Conservation (phyloP, 805 yeast genomes). For the Tetrapisispora pingtungensis region DNA sequence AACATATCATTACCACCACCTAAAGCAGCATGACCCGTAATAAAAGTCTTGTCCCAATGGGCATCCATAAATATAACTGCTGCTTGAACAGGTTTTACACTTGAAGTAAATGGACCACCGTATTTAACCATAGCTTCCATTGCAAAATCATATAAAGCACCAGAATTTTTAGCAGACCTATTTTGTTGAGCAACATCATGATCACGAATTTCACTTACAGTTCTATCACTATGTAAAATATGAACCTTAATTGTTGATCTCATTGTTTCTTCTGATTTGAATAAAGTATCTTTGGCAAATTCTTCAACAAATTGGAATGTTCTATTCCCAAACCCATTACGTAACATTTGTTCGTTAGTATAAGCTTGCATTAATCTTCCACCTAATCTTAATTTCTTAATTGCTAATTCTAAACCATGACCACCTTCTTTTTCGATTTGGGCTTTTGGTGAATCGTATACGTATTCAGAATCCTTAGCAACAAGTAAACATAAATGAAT, state of each 20-base stretch:
- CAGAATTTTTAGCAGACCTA: slow-evolving; percentile 55
- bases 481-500: slow-evolving; percentile 67
- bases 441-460: slow-evolving; percentile 55
- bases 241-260: slow-evolving; percentile 70
- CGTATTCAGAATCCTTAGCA: slow-evolving; percentile 63
- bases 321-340: slow-evolving; percentile 68
- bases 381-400: slow-evolving; percentile 65
- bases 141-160: slow-evolving; percentile 72
- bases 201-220: slow-evolving; percentile 63
- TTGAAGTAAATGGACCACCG: slow-evolving; percentile 43
- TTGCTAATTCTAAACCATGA: slow-evolving; percentile 56
- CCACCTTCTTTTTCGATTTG: slow-evolving; percentile 43
- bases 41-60: slow-evolving; percentile 59
- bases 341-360: slow-evolving; percentile 80
- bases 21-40: slow-evolving; percentile 83
- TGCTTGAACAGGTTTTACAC: slow-evolving; percentile 52
- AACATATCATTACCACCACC: slow-evolving; percentile 76
- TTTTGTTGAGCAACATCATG: slow-evolving; percentile 85
- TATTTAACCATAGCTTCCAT: slow-evolving; percentile 53
- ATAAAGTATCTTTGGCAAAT: slow-evolving; percentile 42
- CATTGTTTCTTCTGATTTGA: slow-evolving; percentile 28
- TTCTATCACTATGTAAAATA: slow-evolving; percentile 53
- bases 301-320: slow-evolving; percentile 69
- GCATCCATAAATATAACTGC: slow-evolving; percentile 82
- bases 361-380: slow-evolving; percentile 85